Evolutionary conservation across 2,329 filamentous ascomycete species (phyloP), one percentile per base, ranked within the genome.

Genomic region (Fusarium bactridioides): DNA sequence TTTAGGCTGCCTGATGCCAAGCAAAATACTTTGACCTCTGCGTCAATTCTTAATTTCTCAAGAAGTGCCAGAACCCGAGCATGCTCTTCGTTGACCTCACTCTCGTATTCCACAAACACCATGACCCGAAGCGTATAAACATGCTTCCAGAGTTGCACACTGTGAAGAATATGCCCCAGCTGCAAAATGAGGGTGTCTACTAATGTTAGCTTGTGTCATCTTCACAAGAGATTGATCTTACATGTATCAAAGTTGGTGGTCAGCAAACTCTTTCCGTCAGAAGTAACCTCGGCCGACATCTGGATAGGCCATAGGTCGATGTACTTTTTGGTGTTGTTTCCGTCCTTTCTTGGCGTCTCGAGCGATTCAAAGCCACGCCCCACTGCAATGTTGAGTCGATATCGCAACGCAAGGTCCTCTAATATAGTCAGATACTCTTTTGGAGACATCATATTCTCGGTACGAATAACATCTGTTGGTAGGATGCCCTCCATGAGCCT

Each of bases 221-320:
- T 23, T 33, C 25, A 37, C 16, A 19, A 31, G 18, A 18, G n/a
- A 50, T 23, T 13, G 7, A 18, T 81, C 88, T 82, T 89, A 87
- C 94, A 97, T 1, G 94, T 97, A 79, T 97, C 94, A 79, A 97
- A 97, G 74, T 97, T 97, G 1, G 93, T 96, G 1, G 94, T 97
- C 61, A 95, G 81, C 10, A 96, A 86, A 70, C 86, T 90, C 77
- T 90, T 88, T 3, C 86, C 87, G 71, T 92, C 90, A 3, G 91
- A 85, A 2, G 90, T 88, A 38, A 96, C 88, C 76, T 95, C 93
- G 3, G 94, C 94, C 10, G 94, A 95, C 93, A 97, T 97, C 74
- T 97, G 94, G 59, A 97, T 96, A 0, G 94, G 94, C 94, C 94
- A 97, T 9, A 97, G 83, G 77, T 97, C 94, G 69, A 97, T 93